Evolutionary conservation across 2,329 filamentous ascomycete genomes (phyloP).

Genomic region (Penicillium griseofulvum): DNA sequence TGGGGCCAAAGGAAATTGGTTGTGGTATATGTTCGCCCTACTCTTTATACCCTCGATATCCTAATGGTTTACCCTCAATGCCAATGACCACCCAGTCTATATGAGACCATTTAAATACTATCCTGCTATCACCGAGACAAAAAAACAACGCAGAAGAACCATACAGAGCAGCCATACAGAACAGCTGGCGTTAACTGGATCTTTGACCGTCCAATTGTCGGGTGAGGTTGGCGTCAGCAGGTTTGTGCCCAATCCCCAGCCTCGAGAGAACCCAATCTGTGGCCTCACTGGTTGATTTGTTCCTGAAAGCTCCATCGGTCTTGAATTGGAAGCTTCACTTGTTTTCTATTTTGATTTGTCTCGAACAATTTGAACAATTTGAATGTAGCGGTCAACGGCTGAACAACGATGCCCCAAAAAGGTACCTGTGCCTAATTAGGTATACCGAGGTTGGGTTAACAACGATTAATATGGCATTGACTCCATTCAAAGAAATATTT

Average conservation of each 20-base stretch:
- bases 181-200: background rate
- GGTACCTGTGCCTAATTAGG: background rate
- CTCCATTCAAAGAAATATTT: background rate
- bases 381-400: constrained; percentile 13
- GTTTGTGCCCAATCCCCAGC: constrained; percentile 27
- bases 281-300: constrained; percentile 16
- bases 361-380: background rate
- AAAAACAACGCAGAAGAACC: background rate
- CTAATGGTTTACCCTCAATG: background rate
- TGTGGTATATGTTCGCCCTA: background rate
- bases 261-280: constrained; percentile 24
- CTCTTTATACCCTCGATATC: background rate
- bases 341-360: constrained; percentile 13
- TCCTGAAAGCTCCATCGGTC: constrained; percentile 1
- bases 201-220: constrained; percentile 2
- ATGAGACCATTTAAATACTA: background rate
- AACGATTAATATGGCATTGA: background rate
- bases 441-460: background rate
- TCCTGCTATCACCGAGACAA: constrained; percentile 2
- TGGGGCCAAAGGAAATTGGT: background rate
- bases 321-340: constrained; percentile 19
- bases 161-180: constrained; percentile 1
- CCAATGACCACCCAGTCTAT: background rate
- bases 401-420: background rate
- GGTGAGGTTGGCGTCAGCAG: constrained; percentile 9